These are phyloP conservation scores for Trifolium pratense DNA, from an alignment of 306 rosid genomes.

Conservation along the genomic window DNA sequence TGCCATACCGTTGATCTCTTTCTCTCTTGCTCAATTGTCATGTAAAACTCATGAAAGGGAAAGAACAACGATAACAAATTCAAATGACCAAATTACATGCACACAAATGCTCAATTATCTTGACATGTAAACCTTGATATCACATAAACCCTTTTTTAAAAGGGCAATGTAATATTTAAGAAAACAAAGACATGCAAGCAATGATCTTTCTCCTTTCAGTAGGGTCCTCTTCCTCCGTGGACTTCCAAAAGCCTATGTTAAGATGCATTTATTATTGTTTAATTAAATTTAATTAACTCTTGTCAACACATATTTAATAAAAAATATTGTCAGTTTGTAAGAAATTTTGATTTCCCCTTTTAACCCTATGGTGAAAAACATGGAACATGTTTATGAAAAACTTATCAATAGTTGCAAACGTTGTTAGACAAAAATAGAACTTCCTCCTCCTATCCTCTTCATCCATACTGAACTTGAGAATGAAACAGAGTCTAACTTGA, in stretches of 20 bases:
- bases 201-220: too few species aligned
- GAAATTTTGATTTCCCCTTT: not conserved
- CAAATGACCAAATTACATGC: not conserved
- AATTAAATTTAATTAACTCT: too few species aligned
- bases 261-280: too few species aligned
- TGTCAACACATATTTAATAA: not conserved
- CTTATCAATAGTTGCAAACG: not conserved
- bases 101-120: not conserved
- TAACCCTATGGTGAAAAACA: not conserved
- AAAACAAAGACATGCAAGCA: not conserved
- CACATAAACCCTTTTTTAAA: not conserved
- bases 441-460: not conserved
- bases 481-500: not conserved
- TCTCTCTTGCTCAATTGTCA: slow-evolving; percentile 1
- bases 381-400: not conserved
- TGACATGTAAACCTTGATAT: not conserved
- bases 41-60: slow-evolving; percentile 15
- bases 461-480: not conserved
- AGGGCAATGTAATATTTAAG: not conserved
- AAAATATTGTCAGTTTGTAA: not conserved
- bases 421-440: not conserved
- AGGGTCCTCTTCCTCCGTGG: too few species aligned
- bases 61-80: not conserved
- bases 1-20: not conserved
- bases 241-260: too few species aligned